These are phyloP conservation scores for Psophocarpus tetragonolobus DNA, from an alignment of 306 rosid genomes.

Conservation along the genomic window DNA sequence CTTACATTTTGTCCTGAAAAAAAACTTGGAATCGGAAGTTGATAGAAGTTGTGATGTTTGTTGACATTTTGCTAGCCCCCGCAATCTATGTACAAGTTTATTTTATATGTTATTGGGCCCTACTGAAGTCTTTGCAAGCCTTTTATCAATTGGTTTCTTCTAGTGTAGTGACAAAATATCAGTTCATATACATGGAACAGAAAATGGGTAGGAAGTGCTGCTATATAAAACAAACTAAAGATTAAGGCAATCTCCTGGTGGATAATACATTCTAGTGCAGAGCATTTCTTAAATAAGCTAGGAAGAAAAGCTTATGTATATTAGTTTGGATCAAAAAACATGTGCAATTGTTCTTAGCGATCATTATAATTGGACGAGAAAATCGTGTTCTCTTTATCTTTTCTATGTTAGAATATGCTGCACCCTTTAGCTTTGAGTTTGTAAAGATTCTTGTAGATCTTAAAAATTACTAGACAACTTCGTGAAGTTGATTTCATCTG, in stretches of 20 bases:
- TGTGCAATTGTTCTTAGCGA: slow-evolving; percentile 29
- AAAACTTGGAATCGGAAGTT: neutral
- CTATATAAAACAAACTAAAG: neutral
- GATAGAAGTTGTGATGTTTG: slow-evolving; percentile 22
- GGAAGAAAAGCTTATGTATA: neutral
- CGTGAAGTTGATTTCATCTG: no score
- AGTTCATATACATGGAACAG: neutral
- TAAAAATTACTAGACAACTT: no score
- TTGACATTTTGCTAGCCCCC: slow-evolving; percentile 18
- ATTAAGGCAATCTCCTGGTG: neutral
- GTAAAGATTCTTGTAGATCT: no score
- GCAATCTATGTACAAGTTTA: neutral
- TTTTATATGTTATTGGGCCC: neutral
- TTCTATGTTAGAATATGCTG: no score
- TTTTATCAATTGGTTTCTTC: neutral
- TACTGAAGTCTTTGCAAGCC: neutral
- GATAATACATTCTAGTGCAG: no score
- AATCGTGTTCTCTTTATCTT: no score
- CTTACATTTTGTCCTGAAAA: neutral
- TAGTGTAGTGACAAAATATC: neutral
- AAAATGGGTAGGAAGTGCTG: neutral
- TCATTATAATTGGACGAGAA: neutral
- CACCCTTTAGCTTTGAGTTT: no score
- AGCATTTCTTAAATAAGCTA: neutral
- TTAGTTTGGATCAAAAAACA: slow-evolving; percentile 20